Evolutionary conservation across 164 flowering plant species (phyloP).

Genomic region (Buxus sempervirens): DNA sequence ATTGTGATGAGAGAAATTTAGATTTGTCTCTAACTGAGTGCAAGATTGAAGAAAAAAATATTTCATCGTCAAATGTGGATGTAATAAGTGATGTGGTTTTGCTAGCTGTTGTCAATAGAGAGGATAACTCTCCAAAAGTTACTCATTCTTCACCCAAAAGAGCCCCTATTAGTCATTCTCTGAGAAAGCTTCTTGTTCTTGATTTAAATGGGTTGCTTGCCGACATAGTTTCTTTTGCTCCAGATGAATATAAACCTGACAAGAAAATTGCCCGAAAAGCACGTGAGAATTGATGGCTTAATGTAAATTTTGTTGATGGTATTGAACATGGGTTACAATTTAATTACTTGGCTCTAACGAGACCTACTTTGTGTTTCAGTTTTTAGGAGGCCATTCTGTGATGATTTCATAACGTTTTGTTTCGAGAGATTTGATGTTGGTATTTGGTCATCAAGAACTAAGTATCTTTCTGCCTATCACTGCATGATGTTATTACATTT

Average conservation of each 20-base stretch:
- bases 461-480: constrained; percentile 30
- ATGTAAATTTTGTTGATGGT: not conserved
- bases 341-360: too few relatives aligned
- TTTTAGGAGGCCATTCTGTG: constrained; percentile 73
- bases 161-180: constrained; percentile 11
- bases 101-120: not conserved
- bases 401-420: constrained; percentile 76
- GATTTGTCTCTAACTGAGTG: not conserved
- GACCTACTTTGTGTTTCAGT: constrained; percentile 40
- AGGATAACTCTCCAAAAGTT: constrained; percentile 11
- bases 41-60: constrained; percentile 5
- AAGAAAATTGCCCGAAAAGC: constrained; percentile 40
- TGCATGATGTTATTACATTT: not conserved
- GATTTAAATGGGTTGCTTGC: constrained; percentile 91
- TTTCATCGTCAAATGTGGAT: constrained; percentile 2
- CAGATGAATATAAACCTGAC: constrained; percentile 42
- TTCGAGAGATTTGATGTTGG: constrained; percentile 80
- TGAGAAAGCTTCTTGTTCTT: constrained; percentile 74
- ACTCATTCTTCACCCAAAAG: constrained; percentile 7
- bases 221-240: constrained; percentile 52
- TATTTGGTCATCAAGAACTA: constrained; percentile 82
- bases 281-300: constrained; percentile 37
- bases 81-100: constrained; percentile 5
- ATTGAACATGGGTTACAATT: not conserved
- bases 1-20: not conserved